Base-by-base conservation (phyloP, 2,329 filamentous ascomycete genomes). In the Fusarium sp. region DNA sequence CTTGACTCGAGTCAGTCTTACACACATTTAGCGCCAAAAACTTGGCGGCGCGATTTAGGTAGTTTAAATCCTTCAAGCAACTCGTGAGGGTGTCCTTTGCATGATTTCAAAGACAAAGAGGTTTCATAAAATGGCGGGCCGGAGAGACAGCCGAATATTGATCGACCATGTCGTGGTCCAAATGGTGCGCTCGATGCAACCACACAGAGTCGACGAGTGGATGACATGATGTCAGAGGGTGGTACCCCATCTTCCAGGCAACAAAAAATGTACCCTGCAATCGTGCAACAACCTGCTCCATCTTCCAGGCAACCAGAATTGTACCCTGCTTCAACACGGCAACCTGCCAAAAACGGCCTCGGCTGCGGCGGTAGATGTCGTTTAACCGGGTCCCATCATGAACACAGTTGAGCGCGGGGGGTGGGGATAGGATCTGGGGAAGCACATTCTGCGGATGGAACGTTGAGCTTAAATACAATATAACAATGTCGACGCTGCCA, bases 141-240 rank as follows among this genome's bases (percentile, higher is more conserved):
- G 50, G 50, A 54, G 50, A 54, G 27, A 54, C 50, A 54, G 18
- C 27, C 50, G 27, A 54, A 54, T 54, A 33, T 31, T 31, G 50
- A 54, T 54, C 50, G 50, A 33, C 50, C 50, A 11, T 31, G 50
- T 29, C 33, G 31, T 37, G 9, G 20, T 37, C 54, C 16, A 37
- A 57, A 57, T 37, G 14, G 54, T 33, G n/a, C 16, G 29, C 24
- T 18, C 54, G 24, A 33, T 57, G 54, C 54, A 57, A 57, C 54
- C 54, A 57, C 54, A 57, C 54, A 24, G 10, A 37, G 8, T 10
- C 31, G 16, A 22, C 20, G 54, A 18, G 54, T 58, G 56, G 56
- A 58, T 58, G 56, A 58, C 56, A 58, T 58, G 56, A 58, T 58
- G 56, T 58, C 56, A 58, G 56, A 58, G 27, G 56, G 56, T 58